phyloP scores from a whole-genome alignment of 2,329 filamentous ascomycete genomes.

The Nemania abortiva region DNA sequence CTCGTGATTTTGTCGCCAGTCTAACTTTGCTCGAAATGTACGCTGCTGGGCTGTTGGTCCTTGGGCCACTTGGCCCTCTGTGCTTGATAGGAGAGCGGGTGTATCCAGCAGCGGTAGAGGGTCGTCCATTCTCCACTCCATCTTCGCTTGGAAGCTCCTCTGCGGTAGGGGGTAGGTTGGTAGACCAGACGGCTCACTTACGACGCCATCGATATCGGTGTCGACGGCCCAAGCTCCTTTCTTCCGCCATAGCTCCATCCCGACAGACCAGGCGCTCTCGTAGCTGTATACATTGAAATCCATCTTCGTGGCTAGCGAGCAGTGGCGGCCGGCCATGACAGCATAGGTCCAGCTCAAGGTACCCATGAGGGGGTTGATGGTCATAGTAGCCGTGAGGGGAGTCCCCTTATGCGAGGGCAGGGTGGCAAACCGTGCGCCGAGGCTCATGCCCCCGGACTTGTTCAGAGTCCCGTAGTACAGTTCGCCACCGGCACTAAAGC shows the following conservation, averaged over 20 bases:
- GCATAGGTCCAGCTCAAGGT: slow-evolving; percentile 93
- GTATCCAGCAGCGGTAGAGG: slow-evolving; percentile 25
- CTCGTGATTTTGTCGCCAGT: slow-evolving; percentile 54
- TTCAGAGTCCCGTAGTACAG: slow-evolving; percentile 96
- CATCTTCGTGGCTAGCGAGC: slow-evolving; percentile 89
- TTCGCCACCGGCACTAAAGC: slow-evolving; percentile 92
- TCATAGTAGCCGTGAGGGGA: slow-evolving; percentile 92
- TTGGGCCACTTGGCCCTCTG: slow-evolving; percentile 7
- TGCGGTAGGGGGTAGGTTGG: slow-evolving; percentile 40
- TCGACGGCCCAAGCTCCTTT: slow-evolving; percentile 58
- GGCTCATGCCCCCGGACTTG: slow-evolving; percentile 90
- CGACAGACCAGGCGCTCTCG: slow-evolving; percentile 92
- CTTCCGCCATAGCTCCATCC: slow-evolving; percentile 91
- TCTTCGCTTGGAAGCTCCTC: slow-evolving; percentile 66
- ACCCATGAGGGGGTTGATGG: slow-evolving; percentile 93
- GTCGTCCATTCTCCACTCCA: slow-evolving; percentile 58
- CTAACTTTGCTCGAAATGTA: slow-evolving; percentile 67
- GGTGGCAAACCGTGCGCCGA: slow-evolving; percentile 90
- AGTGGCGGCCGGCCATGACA: slow-evolving; percentile 83
- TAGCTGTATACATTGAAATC: slow-evolving; percentile 99
- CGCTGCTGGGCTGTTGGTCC: slow-evolving; percentile 47
- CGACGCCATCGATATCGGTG: slow-evolving; percentile 53
- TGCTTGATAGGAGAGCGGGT: slow-evolving; percentile 14
- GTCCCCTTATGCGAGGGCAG: slow-evolving; percentile 84
- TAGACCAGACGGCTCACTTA: slow-evolving; percentile 43